Conservation (phyloP, 805 yeast species). For the Saccharomyces kudriavzevii region DNA sequence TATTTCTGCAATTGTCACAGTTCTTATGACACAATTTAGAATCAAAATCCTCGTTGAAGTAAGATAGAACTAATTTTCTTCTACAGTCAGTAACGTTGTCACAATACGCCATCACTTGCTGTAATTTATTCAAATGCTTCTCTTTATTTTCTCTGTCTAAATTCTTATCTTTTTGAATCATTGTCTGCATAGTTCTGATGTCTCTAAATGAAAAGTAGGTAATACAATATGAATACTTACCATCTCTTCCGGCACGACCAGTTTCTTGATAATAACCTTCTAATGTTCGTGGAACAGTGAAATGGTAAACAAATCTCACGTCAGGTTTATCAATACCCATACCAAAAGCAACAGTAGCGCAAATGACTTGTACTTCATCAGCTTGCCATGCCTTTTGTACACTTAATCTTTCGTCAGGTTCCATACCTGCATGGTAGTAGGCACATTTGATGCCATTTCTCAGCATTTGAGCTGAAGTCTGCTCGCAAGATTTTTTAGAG, state of each 20-base stretch:
- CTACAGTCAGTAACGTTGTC: slow-evolving; percentile 90
- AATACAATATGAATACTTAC: slow-evolving; percentile 70
- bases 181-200: slow-evolving; percentile 63
- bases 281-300: slow-evolving; percentile 78
- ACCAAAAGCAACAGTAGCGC: slow-evolving; percentile 98
- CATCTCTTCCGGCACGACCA: slow-evolving; percentile 98
- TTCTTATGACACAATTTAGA: slow-evolving; percentile 54
- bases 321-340: slow-evolving; percentile 99
- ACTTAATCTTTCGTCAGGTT: slow-evolving; percentile 57
- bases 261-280: slow-evolving; percentile 98
- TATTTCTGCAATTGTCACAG: slow-evolving; percentile 77
- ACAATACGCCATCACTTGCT: slow-evolving; percentile 86
- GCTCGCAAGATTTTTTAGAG: slow-evolving; percentile 83
- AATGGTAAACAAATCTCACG: slow-evolving; percentile 85
- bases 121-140: slow-evolving; percentile 66
- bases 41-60: slow-evolving; percentile 80
- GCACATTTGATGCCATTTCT: slow-evolving; percentile 58
- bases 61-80: slow-evolving; percentile 78
- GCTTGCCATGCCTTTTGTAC: slow-evolving; percentile 81
- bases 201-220: slow-evolving; percentile 77
- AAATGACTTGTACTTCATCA: slow-evolving; percentile 63
- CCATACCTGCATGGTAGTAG: slow-evolving; percentile 91
- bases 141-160: slow-evolving; percentile 59
- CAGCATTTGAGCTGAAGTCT: slow-evolving; percentile 55
- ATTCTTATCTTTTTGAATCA: slow-evolving; percentile 72